Evolutionary conservation across 1,284 basidiomycete genomes (phyloP), one percentile per base, ranked within the genome.

Genomic region (Leccinum angustisporum): DNA sequence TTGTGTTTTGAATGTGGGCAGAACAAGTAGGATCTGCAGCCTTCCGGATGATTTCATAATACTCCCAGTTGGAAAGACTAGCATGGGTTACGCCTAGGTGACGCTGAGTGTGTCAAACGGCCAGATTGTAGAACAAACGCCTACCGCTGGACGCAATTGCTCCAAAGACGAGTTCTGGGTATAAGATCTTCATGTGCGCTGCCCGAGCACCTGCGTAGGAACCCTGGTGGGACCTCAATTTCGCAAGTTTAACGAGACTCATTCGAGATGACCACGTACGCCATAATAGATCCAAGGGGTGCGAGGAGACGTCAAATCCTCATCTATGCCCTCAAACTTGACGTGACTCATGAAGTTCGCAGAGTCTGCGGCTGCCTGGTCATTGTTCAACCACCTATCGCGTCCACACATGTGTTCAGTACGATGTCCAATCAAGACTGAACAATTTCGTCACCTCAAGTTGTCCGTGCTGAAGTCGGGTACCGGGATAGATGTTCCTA

Each of bases 251-350:
- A 5, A 18, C 16, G 38, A 25, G 38, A n/a, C 18, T 18, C 11
- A 21, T 5, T 11, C 38, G 34, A 43, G n/a, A 18, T n/a, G n/a
- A 16, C n/a, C 10, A 70, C 79, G n/a, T 75, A 89, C 94, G 31
- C 97, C 96, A 69, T 97, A 97, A 76, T 97, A 97, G 65, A 98
- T 94, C 91, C 95, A 97, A 1, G 94, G 92, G 1, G 90, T 88
- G 34, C 76, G 80, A 4, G 83, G 86, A 5, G 88, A 84, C 3
- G 88, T 87, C 61, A 93, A 69, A 64, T 90, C 82, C 62, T 90
- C 85, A 4, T 86, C 78, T 30, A 96, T 84, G 0, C 89, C 89
- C 1, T 83, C 76, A 60, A 96, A 90, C 66, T 88, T 82, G 71
- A 97, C 86, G 62, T 89, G 84, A 7, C 83, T 79, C 82, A 98